Evolutionary conservation across 228 moss, liverwort and hornwort species (phyloP).

Genomic region (Sphagnum fallax): DNA sequence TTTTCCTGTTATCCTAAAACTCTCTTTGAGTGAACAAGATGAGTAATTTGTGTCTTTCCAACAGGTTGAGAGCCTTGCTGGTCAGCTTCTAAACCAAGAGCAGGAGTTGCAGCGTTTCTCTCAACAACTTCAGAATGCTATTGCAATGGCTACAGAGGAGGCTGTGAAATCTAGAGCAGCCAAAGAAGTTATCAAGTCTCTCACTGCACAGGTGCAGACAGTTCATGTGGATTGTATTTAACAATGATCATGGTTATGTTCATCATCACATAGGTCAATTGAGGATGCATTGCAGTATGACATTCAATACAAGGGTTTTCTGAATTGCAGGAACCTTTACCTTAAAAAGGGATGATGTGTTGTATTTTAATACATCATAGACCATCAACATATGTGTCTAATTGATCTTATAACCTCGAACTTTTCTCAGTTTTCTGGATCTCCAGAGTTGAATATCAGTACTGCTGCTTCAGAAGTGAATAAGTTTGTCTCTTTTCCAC

Average conservation of each 20-base stretch:
- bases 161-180: conserved; percentile 84
- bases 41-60: background rate
- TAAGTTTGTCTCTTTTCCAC: too few relatives aligned
- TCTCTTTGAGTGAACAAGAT: background rate
- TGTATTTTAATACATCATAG: too few relatives aligned
- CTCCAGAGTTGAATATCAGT: too few relatives aligned
- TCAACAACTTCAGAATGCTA: conserved; percentile 66
- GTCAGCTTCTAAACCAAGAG: conserved; percentile 67
- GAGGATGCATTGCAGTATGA: background rate
- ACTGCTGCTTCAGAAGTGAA: too few relatives aligned
- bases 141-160: conserved; percentile 73
- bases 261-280: background rate
- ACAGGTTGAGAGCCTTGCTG: conserved; percentile 65
- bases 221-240: background rate
- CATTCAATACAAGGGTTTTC: background rate
- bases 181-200: conserved; percentile 92
- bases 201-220: conserved; percentile 71
- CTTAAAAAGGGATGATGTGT: too few relatives aligned
- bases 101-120: conserved; percentile 57
- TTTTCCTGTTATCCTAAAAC: background rate
- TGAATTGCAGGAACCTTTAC: background rate
- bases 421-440: too few relatives aligned
- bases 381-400: too few relatives aligned
- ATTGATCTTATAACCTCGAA: too few relatives aligned
- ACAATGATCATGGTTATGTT: background rate